Evolutionary conservation across 2,329 filamentous ascomycete species (phyloP).

Genomic region (Trichophyton simii): DNA sequence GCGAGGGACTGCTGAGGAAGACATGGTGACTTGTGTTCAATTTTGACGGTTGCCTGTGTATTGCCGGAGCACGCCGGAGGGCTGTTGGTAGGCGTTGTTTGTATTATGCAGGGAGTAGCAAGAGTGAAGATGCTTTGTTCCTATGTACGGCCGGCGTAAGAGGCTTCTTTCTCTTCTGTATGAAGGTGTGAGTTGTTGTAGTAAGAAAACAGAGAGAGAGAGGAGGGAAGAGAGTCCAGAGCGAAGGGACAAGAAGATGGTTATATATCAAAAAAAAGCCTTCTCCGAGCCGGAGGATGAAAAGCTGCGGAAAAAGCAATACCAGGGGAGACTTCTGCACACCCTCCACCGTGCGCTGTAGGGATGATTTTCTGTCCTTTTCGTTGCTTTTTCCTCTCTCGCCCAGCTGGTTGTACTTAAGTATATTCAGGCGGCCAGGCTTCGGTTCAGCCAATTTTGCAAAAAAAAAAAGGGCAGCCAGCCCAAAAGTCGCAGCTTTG

Average conservation of each 20-base stretch:
- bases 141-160: not conserved
- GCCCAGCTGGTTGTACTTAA: not conserved
- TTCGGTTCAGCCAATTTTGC: not conserved
- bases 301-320: conserved; percentile 1
- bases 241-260: not conserved
- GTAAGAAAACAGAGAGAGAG: not conserved
- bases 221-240: not conserved
- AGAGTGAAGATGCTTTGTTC: not conserved
- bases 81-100: not conserved
- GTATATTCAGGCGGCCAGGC: not conserved
- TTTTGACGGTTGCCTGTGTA: not conserved
- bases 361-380: not conserved
- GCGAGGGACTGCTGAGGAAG: conserved; percentile 25
- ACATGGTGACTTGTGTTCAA: conserved; percentile 19
- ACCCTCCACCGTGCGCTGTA: conserved; percentile 1
- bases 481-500: not conserved
- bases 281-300: not conserved
- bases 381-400: not conserved
- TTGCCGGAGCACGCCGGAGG: not conserved
- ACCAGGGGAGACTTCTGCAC: not conserved
- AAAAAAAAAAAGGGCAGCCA: not conserved
- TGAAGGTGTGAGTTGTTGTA: not conserved
- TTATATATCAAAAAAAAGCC: not conserved
- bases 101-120: not conserved
- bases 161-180: not conserved